Conservation (phyloP, 768 basidiomycete genomes). For the Boletus tomentosulus region DNA sequence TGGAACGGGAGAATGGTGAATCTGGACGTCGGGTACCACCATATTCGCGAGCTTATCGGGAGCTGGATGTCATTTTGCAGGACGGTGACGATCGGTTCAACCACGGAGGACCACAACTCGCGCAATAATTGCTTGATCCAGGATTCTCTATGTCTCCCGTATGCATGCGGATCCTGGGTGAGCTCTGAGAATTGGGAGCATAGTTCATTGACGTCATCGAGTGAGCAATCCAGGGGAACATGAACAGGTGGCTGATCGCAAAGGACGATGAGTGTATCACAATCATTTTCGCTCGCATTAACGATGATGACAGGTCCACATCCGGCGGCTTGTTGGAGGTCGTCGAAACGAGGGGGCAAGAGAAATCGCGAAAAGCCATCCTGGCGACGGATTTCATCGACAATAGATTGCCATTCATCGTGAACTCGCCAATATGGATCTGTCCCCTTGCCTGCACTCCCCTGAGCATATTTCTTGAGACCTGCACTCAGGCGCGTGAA, state of each 20-base stretch:
- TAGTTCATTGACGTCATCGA: neutral
- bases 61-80: neutral
- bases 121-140: neutral
- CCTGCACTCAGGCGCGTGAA: neutral
- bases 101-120: neutral
- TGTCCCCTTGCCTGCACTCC: neutral
- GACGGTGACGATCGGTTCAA: neutral
- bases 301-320: too few relatives aligned
- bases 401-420: neutral
- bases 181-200: neutral
- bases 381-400: neutral
- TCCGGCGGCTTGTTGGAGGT: neutral
- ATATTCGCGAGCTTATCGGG: neutral
- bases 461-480: neutral
- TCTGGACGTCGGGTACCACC: neutral
- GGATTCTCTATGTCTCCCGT: neutral
- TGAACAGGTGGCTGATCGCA: neutral
- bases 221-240: neutral
- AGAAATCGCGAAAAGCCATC: neutral
- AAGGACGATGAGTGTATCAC: neutral
- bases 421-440: neutral
- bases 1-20: neutral
- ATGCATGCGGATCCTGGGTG: neutral
- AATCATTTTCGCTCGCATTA: too few relatives aligned
- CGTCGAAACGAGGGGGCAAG: neutral